A percentile compares a stretch with the other conserved stretches of the same genome.
Conservation (phyloP, 2,329 filamentous ascomycete species). For the Sporothrix humicola region DNA sequence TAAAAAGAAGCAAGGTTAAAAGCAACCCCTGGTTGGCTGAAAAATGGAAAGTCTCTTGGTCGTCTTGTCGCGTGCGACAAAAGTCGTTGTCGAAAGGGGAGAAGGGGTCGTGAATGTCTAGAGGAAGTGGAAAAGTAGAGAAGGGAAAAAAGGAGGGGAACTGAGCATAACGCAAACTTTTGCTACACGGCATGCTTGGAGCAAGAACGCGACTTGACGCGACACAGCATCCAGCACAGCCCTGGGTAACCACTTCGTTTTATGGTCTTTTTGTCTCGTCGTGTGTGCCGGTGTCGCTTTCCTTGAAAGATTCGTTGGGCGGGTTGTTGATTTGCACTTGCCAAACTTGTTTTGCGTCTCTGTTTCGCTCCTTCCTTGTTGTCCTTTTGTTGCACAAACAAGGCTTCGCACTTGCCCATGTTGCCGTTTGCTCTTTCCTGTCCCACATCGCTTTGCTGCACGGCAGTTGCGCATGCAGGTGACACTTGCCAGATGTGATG, state of each 20-base stretch:
- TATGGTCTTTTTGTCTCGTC: not conserved
- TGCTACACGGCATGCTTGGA: too few species aligned
- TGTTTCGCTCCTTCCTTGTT: not conserved
- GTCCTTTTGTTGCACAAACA: not conserved
- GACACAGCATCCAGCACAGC: constrained; percentile 12
- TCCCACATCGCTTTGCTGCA: not conserved
- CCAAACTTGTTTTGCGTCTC: not conserved
- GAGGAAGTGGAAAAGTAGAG: too few species aligned
- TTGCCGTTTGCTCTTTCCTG: constrained; percentile 20
- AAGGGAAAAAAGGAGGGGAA: not conserved
- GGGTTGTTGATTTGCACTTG: not conserved
- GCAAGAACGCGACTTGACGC: not conserved
- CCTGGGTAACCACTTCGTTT: not conserved
- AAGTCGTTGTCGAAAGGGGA: too few species aligned
- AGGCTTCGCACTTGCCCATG: not conserved
- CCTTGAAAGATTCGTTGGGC: not conserved
- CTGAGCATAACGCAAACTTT: not conserved
- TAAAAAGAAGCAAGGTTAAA: too few species aligned
- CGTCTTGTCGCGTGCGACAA: too few species aligned
- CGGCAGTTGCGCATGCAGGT: constrained; percentile 1
- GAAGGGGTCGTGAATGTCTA: too few species aligned
- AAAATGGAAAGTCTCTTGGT: too few species aligned
- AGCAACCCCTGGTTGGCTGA: too few species aligned
- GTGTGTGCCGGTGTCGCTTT: constrained; percentile 5
- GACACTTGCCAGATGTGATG: constrained; percentile 9